Evolutionary conservation across 805 yeast species (phyloP), one percentile per base, ranked within the genome.

Genomic region (Lipomyces yamadae): DNA sequence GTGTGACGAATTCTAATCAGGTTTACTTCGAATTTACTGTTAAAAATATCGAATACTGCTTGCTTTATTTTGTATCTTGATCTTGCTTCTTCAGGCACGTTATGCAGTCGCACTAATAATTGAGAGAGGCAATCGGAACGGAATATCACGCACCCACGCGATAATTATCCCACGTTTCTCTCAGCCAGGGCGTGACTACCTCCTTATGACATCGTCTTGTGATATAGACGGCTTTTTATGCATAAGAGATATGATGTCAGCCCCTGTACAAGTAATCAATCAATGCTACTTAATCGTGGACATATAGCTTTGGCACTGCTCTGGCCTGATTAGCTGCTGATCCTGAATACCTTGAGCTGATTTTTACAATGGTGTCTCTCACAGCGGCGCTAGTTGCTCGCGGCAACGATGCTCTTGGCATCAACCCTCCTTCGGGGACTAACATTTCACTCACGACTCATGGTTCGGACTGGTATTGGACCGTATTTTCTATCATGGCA

Each of bases 381-480:
- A 8, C 56, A 15, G 56, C 37, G 33, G 10, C 34, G 24, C 56
- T 42, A 7, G 6, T 42, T 15, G 48, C 48, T 42, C 48, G 48
- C 15, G 59, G 56, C 45, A 70, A 65, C 54, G 56, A 65, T 24
- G 70, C 71, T 4, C 52, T 83, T 24, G 63, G 70, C 6, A 71
- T 82, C 62, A 86, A 86, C 71, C 83, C 84, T 7, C 68, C 78
- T 4, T 76, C 81, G 60, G 88, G 66, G 33, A 42, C 58, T 32
- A 33, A 85, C 69, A 81, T 85, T 73, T 83, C 82, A 63, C 67
- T 87, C 42, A 86, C 89, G 11, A 68, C 74, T 13, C 85, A 83
- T 72, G 90, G 91, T 74, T 86, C 89, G 7, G 85, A 84, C 75
- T 87, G 89, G 90, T 80, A 84, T 70, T 87, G 90, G 90, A 83